Evolutionary conservation across 192 early-diverging fungal genomes (phyloP).

Genomic region (Coemansia javaensis): DNA sequence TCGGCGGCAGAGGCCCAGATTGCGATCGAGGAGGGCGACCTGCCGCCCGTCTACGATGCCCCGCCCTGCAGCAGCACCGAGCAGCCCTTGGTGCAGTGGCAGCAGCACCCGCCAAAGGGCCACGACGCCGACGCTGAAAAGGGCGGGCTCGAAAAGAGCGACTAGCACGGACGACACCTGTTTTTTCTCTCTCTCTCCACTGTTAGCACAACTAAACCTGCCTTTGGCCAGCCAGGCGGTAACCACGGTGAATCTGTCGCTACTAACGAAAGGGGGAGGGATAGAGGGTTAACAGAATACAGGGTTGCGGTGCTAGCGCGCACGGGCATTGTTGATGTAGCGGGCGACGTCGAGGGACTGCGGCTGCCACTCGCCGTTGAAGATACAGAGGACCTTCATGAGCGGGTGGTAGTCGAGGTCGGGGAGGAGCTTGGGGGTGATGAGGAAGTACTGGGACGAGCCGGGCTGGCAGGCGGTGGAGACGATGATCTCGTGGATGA

Average conservation of each 20-base stretch:
- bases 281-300: neutral
- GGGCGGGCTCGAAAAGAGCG: too few relatives aligned
- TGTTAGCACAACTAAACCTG: too few relatives aligned
- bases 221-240: too few relatives aligned
- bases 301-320: neutral
- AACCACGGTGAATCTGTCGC: neutral
- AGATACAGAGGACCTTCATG: slow-evolving; percentile 91
- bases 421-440: slow-evolving; percentile 97
- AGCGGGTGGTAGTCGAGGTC: slow-evolving; percentile 85
- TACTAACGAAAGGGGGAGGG: neutral
- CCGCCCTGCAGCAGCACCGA: too few relatives aligned
- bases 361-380: slow-evolving; percentile 89
- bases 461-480: slow-evolving; percentile 65
- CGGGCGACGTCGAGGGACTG: slow-evolving; percentile 39
- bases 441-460: slow-evolving; percentile 78
- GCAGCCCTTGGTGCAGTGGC: too few relatives aligned
- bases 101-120: too few relatives aligned
- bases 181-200: too few relatives aligned
- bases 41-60: too few relatives aligned
- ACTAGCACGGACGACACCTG: too few relatives aligned
- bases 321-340: slow-evolving; percentile 37
- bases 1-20: too few relatives aligned
- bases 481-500: slow-evolving; percentile 91
- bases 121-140: too few relatives aligned
- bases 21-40: too few relatives aligned